These are phyloP conservation scores for Sambucus nigra DNA, from an alignment of 129 eudicot species.

Conservation along the genomic window DNA sequence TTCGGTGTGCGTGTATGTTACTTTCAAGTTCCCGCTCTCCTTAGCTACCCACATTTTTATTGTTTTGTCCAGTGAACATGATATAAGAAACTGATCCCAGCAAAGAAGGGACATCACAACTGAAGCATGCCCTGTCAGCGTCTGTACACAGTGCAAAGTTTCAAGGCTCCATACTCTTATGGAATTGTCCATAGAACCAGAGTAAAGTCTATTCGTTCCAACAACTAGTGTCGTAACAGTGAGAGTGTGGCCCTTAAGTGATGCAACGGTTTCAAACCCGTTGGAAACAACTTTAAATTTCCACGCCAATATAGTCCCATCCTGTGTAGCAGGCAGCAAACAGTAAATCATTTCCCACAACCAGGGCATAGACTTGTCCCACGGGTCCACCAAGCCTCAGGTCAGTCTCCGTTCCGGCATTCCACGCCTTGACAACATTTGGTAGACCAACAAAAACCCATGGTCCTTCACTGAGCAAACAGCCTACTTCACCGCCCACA, in stretches of 20 bases:
- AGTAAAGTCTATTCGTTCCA: conserved; percentile 81
- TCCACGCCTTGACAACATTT: conserved; percentile 92
- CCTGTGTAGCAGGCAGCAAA: conserved; percentile 80
- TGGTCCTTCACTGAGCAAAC: conserved; percentile 91
- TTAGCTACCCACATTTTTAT: conserved; percentile 90
- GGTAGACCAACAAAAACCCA: conserved; percentile 81
- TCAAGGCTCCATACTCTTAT: conserved; percentile 93
- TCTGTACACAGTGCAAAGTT: conserved; percentile 79
- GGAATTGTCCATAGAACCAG: conserved; percentile 94
- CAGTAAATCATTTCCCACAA: conserved; percentile 75
- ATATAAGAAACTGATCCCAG: conserved; percentile 93
- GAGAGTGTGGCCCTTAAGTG: conserved; percentile 78
- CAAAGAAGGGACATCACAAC: conserved; percentile 97
- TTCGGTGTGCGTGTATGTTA: conserved; percentile 66
- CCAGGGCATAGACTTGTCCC: conserved; percentile 86
- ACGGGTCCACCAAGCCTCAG: conserved; percentile 82
- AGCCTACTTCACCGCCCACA: conserved; percentile 70
- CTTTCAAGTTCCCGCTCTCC: conserved; percentile 78
- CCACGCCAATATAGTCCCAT: conserved; percentile 88
- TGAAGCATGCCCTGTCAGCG: conserved; percentile 63
- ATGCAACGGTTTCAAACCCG: conserved; percentile 88
- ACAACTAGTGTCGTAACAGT: conserved; percentile 84
- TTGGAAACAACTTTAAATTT: conserved; percentile 59
- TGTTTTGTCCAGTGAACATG: conserved; percentile 83
- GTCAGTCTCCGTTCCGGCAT: conserved; percentile 63